These are phyloP conservation scores for Coemansia sp. DNA, from an alignment of 192 early-diverging fungal species.

Conservation along the genomic window DNA sequence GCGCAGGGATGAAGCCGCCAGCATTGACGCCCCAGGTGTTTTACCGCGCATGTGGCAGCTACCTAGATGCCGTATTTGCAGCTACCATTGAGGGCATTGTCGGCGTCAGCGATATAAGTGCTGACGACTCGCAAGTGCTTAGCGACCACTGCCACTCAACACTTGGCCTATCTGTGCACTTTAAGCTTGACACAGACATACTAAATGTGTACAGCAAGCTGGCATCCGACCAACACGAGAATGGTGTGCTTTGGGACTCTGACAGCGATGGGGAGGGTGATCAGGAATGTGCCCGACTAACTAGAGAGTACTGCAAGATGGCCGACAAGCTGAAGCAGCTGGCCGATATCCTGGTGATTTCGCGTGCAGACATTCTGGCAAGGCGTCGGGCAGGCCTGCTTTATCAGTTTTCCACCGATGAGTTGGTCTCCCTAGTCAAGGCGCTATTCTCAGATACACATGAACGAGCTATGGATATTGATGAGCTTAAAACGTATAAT, in stretches of 20 bases:
- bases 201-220: conserved; percentile 5
- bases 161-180: conserved; percentile 2
- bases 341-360: conserved; percentile 43
- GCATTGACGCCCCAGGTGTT: conserved; percentile 23
- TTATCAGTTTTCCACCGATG: conserved; percentile 21
- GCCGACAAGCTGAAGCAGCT: conserved; percentile 26
- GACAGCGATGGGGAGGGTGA: conserved; percentile 6
- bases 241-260: conserved; percentile 7
- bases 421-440: conserved; percentile 25
- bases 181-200: conserved; percentile 14
- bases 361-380: conserved; percentile 44
- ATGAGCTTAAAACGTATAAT: conserved; percentile 10
- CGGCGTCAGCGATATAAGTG: conserved; percentile 31
- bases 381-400: conserved; percentile 40
- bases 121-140: conserved; percentile 41
- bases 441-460: conserved; percentile 37
- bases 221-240: neutral
- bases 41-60: conserved; percentile 14
- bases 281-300: conserved; percentile 6
- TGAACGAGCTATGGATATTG: conserved; percentile 35
- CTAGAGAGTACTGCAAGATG: conserved; percentile 19
- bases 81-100: conserved; percentile 17
- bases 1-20: conserved; percentile 22
- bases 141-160: conserved; percentile 34
- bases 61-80: conserved; percentile 25